Base-by-base conservation (phyloP, 106 monocot species). In the Dioscorea dumetorum region DNA sequence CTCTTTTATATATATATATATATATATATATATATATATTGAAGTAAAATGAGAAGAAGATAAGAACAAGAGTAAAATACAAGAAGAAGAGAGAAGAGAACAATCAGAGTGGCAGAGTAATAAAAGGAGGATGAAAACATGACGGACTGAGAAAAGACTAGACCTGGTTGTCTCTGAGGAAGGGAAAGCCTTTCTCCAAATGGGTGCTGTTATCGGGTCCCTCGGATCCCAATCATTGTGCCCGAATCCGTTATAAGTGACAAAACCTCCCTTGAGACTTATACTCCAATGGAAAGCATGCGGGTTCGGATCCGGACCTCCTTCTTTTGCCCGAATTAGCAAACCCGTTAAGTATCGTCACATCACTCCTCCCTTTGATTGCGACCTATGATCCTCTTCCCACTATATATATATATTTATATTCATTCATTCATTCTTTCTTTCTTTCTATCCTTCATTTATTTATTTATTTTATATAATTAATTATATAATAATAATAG, bases 211-310 rank as follows among this genome's bases (percentile, higher is more conserved):
- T 15, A 57, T 18, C 19, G 22, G 32, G 18, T 28, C 59, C 41
- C 57, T 59, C n/a, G 14, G 57, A 34, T 33, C 70, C 41, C 22
- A 70, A 70, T 70, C 33, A 70, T 70, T 70, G 20, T 48, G 35
- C 11, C 70, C 70, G 54, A 21, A 58, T 70, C 41, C 34, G 70
- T 70, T 70, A 70, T 58, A 32, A 16, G 13, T 4, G 24, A 14
- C 61, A 62, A 62, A 33, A 23, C 19, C 20, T 22, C 6, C 15
- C 18, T 4, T 54, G 19, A 54, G 54, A 12, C 54, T 54, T 54
- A 54, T 41, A 41, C 41, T 54, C 15, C 13, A 8, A 12, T 5
- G 54, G 19, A 54, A 54, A 54, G 54, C 18, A 19, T 54, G 54
- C 19, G 54, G 54, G 54, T 19, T 16, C 19, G 54, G 54, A 54